Conservation (phyloP, 2,329 filamentous ascomycete genomes). For the Microdochium trichocladiopsis region DNA sequence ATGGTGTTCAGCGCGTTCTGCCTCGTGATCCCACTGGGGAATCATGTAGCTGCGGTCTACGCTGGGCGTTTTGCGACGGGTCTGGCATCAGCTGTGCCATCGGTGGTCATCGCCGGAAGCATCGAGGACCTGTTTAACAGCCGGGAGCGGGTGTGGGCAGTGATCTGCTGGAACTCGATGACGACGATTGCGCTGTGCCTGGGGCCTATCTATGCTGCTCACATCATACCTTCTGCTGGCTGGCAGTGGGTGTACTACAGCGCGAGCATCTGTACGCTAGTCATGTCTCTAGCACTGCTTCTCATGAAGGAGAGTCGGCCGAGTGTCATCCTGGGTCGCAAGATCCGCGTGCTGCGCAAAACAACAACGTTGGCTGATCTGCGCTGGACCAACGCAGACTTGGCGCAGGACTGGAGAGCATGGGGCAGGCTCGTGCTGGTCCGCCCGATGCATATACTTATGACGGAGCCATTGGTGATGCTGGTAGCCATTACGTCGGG, state of each 20-base stretch:
- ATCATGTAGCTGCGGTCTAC: slow-evolving; percentile 24
- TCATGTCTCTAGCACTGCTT: slow-evolving; percentile 24
- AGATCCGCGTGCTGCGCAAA: slow-evolving; percentile 6
- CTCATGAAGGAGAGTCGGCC: slow-evolving; percentile 36
- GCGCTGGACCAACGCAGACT: slow-evolving; percentile 27
- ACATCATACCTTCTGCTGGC: slow-evolving; percentile 25
- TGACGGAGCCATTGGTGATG: slow-evolving; percentile 38
- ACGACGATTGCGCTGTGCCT: slow-evolving; percentile 33
- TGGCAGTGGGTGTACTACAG: slow-evolving; percentile 39
- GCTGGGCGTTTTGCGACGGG: slow-evolving; percentile 33
- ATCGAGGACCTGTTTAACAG: slow-evolving; percentile 42
- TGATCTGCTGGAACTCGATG: slow-evolving; percentile 34
- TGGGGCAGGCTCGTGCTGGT: slow-evolving; percentile 30
- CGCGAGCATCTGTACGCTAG: slow-evolving; percentile 27
- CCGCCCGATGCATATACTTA: slow-evolving; percentile 32
- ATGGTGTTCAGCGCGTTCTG: slow-evolving; percentile 23
- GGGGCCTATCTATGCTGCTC: slow-evolving; percentile 34
- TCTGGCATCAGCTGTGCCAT: slow-evolving; percentile 36
- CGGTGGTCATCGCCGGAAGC: slow-evolving; percentile 36
- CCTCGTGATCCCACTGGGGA: slow-evolving; percentile 28
- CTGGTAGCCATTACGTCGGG: slow-evolving; percentile 32
- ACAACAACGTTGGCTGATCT: slow-evolving; percentile 8
- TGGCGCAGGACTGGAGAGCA: slow-evolving; percentile 23
- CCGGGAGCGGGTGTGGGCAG: slow-evolving; percentile 34
- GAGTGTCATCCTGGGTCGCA: slow-evolving; percentile 25